A percentile compares a stretch with the other conserved stretches of the same genome.
These are phyloP conservation scores for Aspergillus hiratsukae DNA, from an alignment of 2,329 filamentous ascomycete genomes.

Conservation along the genomic window DNA sequence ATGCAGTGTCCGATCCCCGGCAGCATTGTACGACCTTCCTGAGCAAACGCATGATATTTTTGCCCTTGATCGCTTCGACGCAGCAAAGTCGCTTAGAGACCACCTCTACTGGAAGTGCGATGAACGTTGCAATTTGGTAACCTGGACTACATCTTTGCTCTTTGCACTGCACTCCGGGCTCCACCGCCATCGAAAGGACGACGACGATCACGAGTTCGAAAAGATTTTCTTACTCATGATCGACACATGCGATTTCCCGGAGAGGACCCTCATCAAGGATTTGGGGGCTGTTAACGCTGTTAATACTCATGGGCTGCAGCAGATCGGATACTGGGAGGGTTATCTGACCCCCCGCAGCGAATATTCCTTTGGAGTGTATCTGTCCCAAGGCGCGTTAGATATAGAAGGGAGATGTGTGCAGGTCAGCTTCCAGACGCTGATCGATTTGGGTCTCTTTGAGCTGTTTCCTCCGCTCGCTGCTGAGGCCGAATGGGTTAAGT, in stretches of 20 bases:
- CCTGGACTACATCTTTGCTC: conserved; percentile 10
- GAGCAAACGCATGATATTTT: background rate
- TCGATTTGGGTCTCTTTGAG: conserved; percentile 2
- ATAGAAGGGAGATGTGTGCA: conserved; percentile 1
- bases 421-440: conserved; percentile 6
- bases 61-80: background rate
- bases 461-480: conserved; percentile 4
- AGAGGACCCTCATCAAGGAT: conserved; percentile 8
- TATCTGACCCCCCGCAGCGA: conserved; percentile 3
- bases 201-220: too few species aligned
- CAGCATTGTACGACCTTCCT: background rate
- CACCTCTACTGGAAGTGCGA: conserved; percentile 7
- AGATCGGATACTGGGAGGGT: background rate
- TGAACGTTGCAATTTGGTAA: conserved; percentile 6
- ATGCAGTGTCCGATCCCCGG: background rate
- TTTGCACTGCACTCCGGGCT: conserved; percentile 10
- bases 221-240: conserved; percentile 6
- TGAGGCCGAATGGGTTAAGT: conserved; percentile 2
- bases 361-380: conserved; percentile 9
- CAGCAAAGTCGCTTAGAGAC: background rate
- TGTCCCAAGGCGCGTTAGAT: conserved; percentile 4
- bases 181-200: conserved; percentile 1
- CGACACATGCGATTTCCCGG: conserved; percentile 3
- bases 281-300: conserved; percentile 8
- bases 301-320: background rate